Percentiles rank a stretch among this genome's conserved stretches.
Evolutionary conservation across 192 early-diverging fungal genomes (phyloP).

Genomic region (Spizellomyces sp.): DNA sequence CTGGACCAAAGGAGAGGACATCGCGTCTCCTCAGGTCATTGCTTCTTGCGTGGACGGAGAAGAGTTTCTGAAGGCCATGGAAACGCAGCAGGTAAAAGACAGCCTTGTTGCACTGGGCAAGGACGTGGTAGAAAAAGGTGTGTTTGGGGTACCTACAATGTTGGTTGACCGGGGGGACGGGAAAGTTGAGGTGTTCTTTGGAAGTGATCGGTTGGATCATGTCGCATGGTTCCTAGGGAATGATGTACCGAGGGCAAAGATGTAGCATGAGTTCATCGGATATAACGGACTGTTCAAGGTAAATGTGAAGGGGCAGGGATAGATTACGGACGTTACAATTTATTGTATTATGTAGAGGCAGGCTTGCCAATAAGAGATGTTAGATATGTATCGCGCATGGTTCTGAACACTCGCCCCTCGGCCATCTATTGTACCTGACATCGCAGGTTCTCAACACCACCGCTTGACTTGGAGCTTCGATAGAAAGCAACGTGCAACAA

Average conservation of each 20-base stretch:
- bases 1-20: conserved; percentile 10
- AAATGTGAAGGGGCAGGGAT: too few species aligned
- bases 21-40: not conserved
- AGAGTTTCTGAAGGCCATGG: not conserved
- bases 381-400: too few species aligned
- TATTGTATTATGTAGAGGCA: too few species aligned
- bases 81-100: conserved; percentile 31
- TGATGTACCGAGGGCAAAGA: conserved; percentile 2
- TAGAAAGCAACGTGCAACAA: too few species aligned
- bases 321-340: too few species aligned
- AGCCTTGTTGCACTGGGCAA: conserved; percentile 17
- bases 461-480: too few species aligned
- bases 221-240: conserved; percentile 41
- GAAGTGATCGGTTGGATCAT: conserved; percentile 47
- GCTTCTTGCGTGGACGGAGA: not conserved
- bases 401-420: too few species aligned
- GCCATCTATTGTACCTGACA: too few species aligned
- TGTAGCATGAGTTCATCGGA: not conserved
- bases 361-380: too few species aligned
- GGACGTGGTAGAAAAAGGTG: conserved; percentile 38
- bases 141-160: conserved; percentile 48
- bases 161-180: conserved; percentile 30
- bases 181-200: conserved; percentile 40
- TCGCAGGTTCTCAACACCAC: too few species aligned
- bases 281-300: too few species aligned